These are phyloP conservation scores for Penicillium verhagenii DNA, from an alignment of 495 filamentous ascomycete species.

Conservation along the genomic window DNA sequence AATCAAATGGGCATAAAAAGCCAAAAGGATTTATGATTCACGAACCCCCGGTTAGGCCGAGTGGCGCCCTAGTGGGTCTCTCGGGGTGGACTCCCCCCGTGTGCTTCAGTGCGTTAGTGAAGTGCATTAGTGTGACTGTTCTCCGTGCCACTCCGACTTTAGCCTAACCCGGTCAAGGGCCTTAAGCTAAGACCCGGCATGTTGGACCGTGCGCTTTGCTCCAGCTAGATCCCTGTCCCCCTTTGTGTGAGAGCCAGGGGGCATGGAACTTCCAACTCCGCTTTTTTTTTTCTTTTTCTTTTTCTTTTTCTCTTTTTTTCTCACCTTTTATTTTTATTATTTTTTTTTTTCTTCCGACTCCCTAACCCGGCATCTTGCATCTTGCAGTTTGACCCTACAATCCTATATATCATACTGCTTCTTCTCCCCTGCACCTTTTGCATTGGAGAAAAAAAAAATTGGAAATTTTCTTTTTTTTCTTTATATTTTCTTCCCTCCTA, in stretches of 20 bases:
- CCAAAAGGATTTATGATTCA: not conserved
- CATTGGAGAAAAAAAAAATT: no score
- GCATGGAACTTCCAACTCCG: not conserved
- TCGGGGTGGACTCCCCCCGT: conserved; percentile 25
- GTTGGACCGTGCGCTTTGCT: conserved; percentile 24
- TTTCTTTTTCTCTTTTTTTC: no score
- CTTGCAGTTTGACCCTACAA: conserved; percentile 17
- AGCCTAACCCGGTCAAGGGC: conserved; percentile 24
- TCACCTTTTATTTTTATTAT: no score
- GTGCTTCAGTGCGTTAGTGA: no score
- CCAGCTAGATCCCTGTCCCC: conserved; percentile 8
- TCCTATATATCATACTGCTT: no score
- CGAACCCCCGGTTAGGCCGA: conserved; percentile 23
- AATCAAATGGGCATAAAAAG: no score
- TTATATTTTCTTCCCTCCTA: conserved; percentile 2
- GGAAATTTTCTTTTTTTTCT: no score
- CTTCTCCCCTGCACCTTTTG: not conserved
- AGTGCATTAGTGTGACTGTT: conserved; percentile 28
- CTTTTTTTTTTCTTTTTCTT: conserved; percentile 5
- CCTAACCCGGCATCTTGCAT: conserved; percentile 21
- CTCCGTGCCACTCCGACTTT: conserved; percentile 31
- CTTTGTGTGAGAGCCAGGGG: conserved; percentile 2
- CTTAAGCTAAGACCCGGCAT: conserved; percentile 23
- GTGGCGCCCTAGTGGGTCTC: conserved; percentile 25
- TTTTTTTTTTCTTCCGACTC: conserved; percentile 13